Base-by-base conservation (phyloP, 305 asterid species). In the Petunia hybrid region DNA sequence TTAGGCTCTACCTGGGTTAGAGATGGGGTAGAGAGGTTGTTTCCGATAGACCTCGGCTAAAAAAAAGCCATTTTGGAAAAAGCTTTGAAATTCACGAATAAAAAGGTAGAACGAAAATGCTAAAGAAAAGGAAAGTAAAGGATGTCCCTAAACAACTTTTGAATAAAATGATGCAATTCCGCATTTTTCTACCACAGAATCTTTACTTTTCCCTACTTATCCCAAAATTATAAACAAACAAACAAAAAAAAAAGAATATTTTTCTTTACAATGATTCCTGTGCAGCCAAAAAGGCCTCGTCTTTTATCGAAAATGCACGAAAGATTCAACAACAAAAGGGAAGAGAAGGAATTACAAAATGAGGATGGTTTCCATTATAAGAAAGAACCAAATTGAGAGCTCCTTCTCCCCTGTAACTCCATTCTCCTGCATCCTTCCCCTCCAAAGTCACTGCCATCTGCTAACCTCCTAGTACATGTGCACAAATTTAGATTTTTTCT, bases 361-460 rank as follows among this genome's bases (percentile, higher is more conserved):
- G 77, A 35, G 98, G 90, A 80, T 92, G 85, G 73, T 80, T 84
- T 75, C 98, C 98, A 78, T 85, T 85, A 79, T 94, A 94, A 63
- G 94, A 87, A 69, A 94, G 93, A 85, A 93, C 93, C 80, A 95
- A 88, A 87, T 95, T 93, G 43, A 87, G 91, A 57, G 95, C 99
- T 75, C 99, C 99, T 88, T 92, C 99, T 75, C 98, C 99, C 87
- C 93, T 92, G 61, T 95, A 93, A 83, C 84, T 80, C 97, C 97
- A 95, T 55, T 94, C 97, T 69, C 65, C 76, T 4, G 97, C 97
- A 68, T 95, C 94, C 40, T 92, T 82, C 8, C 87, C 94, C 71
- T 82, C 87, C 87, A 95, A 91, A 84, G 80, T 87, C 85, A 84
- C 85, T 77, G 86, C 94, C 97, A 93, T 92, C 31, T 66, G 73